phyloP scores from a whole-genome alignment of 2,329 filamentous ascomycete species.

The Pyricularia sp. region DNA sequence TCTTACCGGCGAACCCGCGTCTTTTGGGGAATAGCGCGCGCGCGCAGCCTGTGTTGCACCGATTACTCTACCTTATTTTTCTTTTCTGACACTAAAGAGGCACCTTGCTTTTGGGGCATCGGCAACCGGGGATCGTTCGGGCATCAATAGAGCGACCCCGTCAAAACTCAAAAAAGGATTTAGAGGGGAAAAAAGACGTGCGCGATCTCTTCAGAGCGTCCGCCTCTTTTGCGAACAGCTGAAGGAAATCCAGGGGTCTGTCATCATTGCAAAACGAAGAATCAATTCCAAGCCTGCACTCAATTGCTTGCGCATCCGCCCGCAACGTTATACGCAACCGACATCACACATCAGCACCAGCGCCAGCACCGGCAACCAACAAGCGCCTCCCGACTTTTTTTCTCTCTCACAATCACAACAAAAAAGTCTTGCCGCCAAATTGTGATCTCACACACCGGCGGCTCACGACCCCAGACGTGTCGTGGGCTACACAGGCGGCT shows the following conservation, averaged over 20 bases:
- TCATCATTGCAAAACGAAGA: background rate
- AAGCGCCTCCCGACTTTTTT: no score
- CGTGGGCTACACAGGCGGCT: background rate
- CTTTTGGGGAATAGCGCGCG: background rate
- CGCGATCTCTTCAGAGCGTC: background rate
- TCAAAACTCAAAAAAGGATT: background rate
- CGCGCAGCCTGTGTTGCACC: background rate
- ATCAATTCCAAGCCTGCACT: background rate
- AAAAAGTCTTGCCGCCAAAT: background rate
- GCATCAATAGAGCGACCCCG: background rate
- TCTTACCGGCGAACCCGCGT: background rate
- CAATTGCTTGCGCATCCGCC: background rate
- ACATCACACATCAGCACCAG: background rate
- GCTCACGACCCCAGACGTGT: background rate
- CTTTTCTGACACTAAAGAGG: background rate
- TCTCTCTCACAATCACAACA: no score
- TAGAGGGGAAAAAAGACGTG: background rate
- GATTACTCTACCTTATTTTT: background rate
- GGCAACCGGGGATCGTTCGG: background rate
- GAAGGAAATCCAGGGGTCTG: background rate
- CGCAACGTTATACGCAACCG: background rate
- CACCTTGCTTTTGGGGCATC: background rate
- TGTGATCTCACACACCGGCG: background rate
- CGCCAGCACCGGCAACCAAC: no score
- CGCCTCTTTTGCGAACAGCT: background rate